Percentiles rank a stretch among this genome's conserved stretches.
Evolutionary conservation across 1,284 basidiomycete genomes (phyloP).

Genomic region (Tranzscheliella williamsii): DNA sequence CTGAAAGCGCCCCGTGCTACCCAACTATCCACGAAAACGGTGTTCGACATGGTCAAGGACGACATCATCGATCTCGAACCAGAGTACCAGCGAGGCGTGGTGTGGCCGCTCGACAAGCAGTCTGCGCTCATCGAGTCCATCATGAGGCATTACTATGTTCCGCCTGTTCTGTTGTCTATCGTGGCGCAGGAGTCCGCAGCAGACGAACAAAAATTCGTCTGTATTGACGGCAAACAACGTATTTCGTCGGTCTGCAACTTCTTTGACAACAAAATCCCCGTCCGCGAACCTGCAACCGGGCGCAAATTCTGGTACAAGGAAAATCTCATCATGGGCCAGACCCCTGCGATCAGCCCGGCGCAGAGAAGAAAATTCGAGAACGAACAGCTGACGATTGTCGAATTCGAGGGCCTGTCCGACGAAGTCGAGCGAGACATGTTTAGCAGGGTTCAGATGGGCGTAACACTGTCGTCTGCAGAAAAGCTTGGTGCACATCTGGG

Average conservation of each 20-base stretch:
- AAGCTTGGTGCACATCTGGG: conserved; percentile 43
- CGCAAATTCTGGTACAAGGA: conserved; percentile 36
- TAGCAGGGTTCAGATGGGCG: conserved; percentile 47
- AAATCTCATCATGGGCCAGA: conserved; percentile 7
- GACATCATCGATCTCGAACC: conserved; percentile 42
- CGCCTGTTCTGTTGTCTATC: conserved; percentile 39
- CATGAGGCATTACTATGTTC: conserved; percentile 47
- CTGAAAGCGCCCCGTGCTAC: conserved; percentile 25
- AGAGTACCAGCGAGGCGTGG: conserved; percentile 47
- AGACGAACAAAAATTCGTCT: conserved; percentile 21
- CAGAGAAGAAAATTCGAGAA: conserved; percentile 40
- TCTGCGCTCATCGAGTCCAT: conserved; percentile 47
- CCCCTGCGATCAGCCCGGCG: conserved; percentile 12
- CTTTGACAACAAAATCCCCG: conserved; percentile 32
- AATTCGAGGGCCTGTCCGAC: conserved; percentile 32
- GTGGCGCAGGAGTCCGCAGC: conserved; percentile 1
- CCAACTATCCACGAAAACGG: conserved; percentile 16
- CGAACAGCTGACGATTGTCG: conserved; percentile 36
- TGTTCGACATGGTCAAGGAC: conserved; percentile 25
- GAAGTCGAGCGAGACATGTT: conserved; percentile 47
- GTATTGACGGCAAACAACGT: conserved; percentile 50
- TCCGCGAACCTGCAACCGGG: conserved; percentile 22
- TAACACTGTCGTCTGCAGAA: conserved; percentile 42
- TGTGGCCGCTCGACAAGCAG: conserved; percentile 40
- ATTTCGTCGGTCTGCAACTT: conserved; percentile 41